These are phyloP conservation scores for Rosellinia necatrix DNA, from an alignment of 2,329 filamentous ascomycete species.

Conservation along the genomic window DNA sequence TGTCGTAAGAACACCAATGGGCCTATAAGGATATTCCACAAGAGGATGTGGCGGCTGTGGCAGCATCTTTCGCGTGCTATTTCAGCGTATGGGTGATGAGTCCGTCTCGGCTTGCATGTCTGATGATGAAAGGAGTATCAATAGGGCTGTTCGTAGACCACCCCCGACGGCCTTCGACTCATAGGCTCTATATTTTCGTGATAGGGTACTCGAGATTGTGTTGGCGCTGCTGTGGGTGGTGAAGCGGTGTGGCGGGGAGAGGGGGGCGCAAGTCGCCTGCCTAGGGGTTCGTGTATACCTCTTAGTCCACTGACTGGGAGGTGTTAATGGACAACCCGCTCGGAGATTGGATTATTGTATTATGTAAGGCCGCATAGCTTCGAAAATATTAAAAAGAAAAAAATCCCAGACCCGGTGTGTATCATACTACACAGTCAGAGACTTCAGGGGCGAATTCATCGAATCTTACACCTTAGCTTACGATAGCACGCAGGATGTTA, in stretches of 20 bases:
- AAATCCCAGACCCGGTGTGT: too few species aligned
- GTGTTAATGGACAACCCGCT: neutral
- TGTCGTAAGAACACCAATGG: neutral
- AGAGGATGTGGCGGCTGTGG: neutral
- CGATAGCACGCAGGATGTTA: neutral
- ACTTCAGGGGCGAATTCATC: conserved; percentile 15
- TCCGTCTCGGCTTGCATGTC: too few species aligned
- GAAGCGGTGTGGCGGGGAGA: too few species aligned
- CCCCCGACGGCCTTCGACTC: too few species aligned
- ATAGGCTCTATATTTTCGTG: too few species aligned
- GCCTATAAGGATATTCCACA: neutral
- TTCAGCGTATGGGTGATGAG: too few species aligned
- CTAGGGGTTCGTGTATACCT: neutral
- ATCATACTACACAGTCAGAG: neutral
- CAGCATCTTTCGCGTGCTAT: too few species aligned
- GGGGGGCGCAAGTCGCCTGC: neutral
- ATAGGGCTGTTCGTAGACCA: too few species aligned
- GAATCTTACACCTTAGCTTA: neutral
- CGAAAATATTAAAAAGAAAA: neutral
- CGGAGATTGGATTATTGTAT: conserved; percentile 3
- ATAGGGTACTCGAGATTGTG: too few species aligned
- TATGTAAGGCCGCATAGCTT: conserved; percentile 13
- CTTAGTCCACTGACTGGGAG: neutral
- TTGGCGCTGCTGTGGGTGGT: too few species aligned
- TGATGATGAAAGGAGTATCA: too few species aligned